Evolutionary conservation across 257 asterid species (phyloP).

Genomic region (Leonotis leonurus): DNA sequence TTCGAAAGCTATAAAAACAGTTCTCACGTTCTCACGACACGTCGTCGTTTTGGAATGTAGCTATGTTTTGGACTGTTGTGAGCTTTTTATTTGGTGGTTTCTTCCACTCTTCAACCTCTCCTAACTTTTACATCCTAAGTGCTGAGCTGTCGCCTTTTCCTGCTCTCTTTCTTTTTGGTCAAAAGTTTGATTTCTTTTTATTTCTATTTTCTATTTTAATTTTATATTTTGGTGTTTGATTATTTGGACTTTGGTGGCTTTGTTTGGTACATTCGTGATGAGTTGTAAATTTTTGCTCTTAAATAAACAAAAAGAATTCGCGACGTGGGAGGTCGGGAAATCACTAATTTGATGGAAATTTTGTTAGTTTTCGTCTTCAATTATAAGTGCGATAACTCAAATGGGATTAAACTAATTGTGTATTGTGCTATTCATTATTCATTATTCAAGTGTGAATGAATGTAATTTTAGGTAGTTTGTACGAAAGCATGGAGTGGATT

Average conservation of each 20-base stretch:
- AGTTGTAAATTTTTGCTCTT: too few relatives aligned
- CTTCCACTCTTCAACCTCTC: conserved; percentile 46
- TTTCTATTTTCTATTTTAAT: too few relatives aligned
- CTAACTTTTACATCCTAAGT: background rate
- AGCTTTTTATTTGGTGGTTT: conserved; percentile 32
- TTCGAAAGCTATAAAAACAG: conserved; percentile 9
- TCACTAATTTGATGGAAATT: background rate
- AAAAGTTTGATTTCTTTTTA: conserved; percentile 8
- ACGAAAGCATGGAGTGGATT: background rate
- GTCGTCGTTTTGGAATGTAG: conserved; percentile 17
- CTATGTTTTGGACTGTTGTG: conserved; percentile 4
- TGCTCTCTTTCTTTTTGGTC: background rate
- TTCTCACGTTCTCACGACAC: conserved; percentile 25
- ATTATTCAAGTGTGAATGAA: background rate
- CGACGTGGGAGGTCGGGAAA: conserved; percentile 10
- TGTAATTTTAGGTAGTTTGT: background rate
- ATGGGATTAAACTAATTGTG: background rate
- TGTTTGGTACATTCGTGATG: background rate
- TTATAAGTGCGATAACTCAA: background rate
- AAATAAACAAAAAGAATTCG: too few relatives aligned
- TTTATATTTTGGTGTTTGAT: background rate
- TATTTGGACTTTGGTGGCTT: background rate
- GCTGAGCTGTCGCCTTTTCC: conserved; percentile 18
- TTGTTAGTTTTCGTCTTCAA: background rate
- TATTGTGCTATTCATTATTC: background rate